These are phyloP conservation scores for Sorghum bicolor DNA, from an alignment of 176 grass and related monocot species.

Conservation along the genomic window DNA sequence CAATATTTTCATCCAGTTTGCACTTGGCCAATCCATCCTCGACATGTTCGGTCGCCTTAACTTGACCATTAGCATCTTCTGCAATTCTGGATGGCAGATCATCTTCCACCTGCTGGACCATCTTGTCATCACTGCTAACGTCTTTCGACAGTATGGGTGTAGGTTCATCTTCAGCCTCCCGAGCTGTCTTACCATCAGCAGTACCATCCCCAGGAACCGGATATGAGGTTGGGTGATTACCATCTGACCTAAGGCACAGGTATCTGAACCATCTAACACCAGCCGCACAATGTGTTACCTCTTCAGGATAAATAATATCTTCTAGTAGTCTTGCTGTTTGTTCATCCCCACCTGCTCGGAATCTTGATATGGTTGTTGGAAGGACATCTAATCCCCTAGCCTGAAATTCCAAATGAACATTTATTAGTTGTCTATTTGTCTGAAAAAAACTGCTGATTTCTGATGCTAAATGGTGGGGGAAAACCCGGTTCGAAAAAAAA, in stretches of 20 bases:
- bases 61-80: background rate
- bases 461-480: too few relatives aligned
- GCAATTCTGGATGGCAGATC: background rate
- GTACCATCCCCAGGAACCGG: constrained; percentile 9
- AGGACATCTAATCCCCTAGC: constrained; percentile 93
- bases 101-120: background rate
- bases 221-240: background rate
- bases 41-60: background rate
- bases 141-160: background rate
- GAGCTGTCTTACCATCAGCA: background rate
- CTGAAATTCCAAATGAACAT: constrained; percentile 33
- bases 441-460: background rate
- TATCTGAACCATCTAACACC: constrained; percentile 91
- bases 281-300: constrained; percentile 82
- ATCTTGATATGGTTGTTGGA: constrained; percentile 87
- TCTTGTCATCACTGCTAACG: background rate
- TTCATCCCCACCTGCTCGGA: constrained; percentile 71
- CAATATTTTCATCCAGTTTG: background rate
- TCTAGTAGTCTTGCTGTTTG: constrained; percentile 72
- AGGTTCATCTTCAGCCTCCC: background rate
- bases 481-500: too few relatives aligned
- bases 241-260: constrained; percentile 39
- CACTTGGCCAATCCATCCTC: constrained; percentile 20
- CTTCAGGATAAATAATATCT: constrained; percentile 81
- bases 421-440: background rate